phyloP scores from a whole-genome alignment of 2,329 filamentous ascomycete species.

The Periglandula ipomoeae region DNA sequence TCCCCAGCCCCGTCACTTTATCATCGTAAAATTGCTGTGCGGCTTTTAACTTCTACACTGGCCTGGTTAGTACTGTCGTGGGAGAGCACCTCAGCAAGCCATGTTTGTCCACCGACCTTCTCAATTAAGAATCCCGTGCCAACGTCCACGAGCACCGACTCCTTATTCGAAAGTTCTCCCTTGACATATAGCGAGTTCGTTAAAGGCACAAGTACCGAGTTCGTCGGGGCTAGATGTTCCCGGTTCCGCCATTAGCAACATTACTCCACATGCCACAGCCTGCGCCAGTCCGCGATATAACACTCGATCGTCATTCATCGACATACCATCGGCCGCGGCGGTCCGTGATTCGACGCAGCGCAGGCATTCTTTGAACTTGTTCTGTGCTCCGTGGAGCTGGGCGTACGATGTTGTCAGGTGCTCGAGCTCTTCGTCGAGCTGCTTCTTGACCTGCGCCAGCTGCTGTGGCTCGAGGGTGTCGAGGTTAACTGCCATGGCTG shows the following conservation, averaged over 20 bases:
- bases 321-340: constrained; percentile 21
- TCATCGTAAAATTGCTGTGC: constrained; percentile 47
- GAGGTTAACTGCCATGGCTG: constrained; percentile 45
- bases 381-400: constrained; percentile 81
- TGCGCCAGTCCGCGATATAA: neutral
- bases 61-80: constrained; percentile 5
- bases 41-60: constrained; percentile 38
- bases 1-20: constrained; percentile 43
- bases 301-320: neutral
- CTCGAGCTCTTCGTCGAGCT: constrained; percentile 91
- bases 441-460: constrained; percentile 86
- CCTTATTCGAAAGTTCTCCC: constrained; percentile 64
- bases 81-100: neutral
- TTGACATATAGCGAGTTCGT: constrained; percentile 93
- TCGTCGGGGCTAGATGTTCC: constrained; percentile 18
- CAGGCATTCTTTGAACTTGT: constrained; percentile 86
- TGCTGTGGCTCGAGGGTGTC: constrained; percentile 73
- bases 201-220: constrained; percentile 77
- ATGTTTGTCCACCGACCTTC: constrained; percentile 49
- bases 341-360: constrained; percentile 53
- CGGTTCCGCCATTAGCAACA: neutral
- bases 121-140: constrained; percentile 93
- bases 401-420: constrained; percentile 86
- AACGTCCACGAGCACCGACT: constrained; percentile 80
- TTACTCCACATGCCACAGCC: neutral